Evolutionary conservation across 345 rosid genomes (phyloP).

Genomic region (Camelina neglecta): DNA sequence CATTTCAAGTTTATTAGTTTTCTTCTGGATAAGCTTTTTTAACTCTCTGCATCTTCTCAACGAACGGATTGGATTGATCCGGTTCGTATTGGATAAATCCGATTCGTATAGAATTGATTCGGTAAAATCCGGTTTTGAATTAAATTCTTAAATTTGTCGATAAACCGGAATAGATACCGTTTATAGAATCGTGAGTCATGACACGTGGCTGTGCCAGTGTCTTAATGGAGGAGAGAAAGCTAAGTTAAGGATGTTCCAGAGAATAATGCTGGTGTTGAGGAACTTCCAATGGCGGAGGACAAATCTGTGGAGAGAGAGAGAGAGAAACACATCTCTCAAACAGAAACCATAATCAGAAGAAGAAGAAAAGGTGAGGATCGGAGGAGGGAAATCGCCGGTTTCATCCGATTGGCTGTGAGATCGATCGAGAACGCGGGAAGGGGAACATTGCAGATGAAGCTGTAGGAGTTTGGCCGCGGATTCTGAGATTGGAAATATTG

Average conservation of each 20-base stretch:
- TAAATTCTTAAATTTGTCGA: neutral
- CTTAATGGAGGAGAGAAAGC: constrained; percentile 18
- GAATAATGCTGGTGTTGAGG: constrained; percentile 16
- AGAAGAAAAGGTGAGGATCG: neutral
- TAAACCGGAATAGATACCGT: constrained; percentile 7
- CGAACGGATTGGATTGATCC: constrained; percentile 36
- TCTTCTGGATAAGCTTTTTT: constrained; percentile 42
- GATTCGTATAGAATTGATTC: neutral
- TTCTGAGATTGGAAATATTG: neutral
- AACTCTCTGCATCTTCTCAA: constrained; percentile 23
- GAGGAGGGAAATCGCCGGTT: constrained; percentile 26
- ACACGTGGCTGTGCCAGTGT: constrained; percentile 23
- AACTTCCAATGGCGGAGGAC: constrained; percentile 43
- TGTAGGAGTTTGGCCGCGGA: neutral
- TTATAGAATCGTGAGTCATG: neutral
- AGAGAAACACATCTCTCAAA: constrained; percentile 14
- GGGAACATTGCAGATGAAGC: neutral
- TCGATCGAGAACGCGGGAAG: neutral
- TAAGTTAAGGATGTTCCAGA: constrained; percentile 44
- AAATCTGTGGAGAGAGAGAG: constrained; percentile 19
- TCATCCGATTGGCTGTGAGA: constrained; percentile 3
- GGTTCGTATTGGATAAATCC: too few relatives aligned
- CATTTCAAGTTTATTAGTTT: constrained; percentile 19
- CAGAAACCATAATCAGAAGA: constrained; percentile 17
- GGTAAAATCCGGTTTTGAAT: constrained; percentile 6